Base-by-base conservation (phyloP, 331 rosid species). In the Quercus phellos region DNA sequence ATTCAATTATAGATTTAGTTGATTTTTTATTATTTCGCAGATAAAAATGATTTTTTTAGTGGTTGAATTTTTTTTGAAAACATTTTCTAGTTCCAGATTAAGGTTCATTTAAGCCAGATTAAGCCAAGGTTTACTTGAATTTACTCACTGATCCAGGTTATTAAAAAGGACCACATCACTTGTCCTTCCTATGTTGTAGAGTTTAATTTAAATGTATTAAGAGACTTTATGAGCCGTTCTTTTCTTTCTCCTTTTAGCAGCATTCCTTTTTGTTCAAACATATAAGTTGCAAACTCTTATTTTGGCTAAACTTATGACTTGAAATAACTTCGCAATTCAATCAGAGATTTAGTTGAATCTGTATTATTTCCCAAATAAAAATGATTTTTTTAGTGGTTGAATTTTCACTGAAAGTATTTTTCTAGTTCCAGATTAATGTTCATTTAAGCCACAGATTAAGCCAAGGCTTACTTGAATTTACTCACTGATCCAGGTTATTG, bases 161-260 rank as follows among this genome's bases (percentile, higher is more conserved):
- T 92, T 68, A 92, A 91, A 79, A 93, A 85, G 83, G 99, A 94
- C 83, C 98, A 92, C 74, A 90, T 94, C 74, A 96, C 97, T 60
- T 61, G 42, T 29, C 43, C 42, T 61, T 61, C 69, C 42, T 27
- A 61, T 61, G 17, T 27, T 61, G 21, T 61, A 61, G n/a, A 17
- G 4, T 27, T 61, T 61, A 17, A 26, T 14, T 29, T n/a, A 27
- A 19, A 5, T 8, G 1, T 38, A 5, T 29, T 16, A 63, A 29
- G 43, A 58, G 43, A 27, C 22, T 30, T 38, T 38, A 38, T 38
- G 46, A 38, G 46, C 46, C 1, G 3, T 38, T 38, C 46, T 38
- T 38, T 7, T 29, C 26, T 32, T 66, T 66, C 51, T 32, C 50
- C 71, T 34, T 66, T 66, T 32, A 18, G 50, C 71, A 32, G 17